Percentiles rank a stretch among this genome's conserved stretches.
Evolutionary conservation across 768 basidiomycete genomes (phyloP).

Genomic region (Lactarius tabidus): DNA sequence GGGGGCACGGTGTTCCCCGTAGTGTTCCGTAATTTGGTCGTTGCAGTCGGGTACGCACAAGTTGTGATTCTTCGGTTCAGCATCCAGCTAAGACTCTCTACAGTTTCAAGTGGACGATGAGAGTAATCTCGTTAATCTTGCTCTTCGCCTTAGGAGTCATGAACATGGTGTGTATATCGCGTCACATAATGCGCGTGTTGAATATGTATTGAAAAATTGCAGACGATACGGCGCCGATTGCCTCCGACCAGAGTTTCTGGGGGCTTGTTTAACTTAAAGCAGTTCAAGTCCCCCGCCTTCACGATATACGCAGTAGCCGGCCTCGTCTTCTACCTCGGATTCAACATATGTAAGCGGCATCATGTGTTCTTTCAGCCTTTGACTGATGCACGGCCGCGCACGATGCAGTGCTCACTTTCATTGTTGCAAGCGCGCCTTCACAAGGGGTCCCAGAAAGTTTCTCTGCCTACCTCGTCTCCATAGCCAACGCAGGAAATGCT

Average conservation of each 20-base stretch:
- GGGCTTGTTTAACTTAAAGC: constrained; percentile 59
- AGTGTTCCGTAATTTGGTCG: constrained; percentile 50
- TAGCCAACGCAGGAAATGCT: constrained; percentile 60
- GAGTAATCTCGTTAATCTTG: constrained; percentile 56
- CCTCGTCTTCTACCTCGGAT: constrained; percentile 58
- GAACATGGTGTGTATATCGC: constrained; percentile 41
- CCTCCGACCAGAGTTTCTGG: constrained; percentile 51
- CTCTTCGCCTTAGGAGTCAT: constrained; percentile 47
- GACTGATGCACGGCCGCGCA: not conserved
- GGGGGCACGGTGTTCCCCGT: constrained; percentile 72
- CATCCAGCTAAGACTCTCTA: not conserved
- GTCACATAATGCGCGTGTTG: constrained; percentile 8
- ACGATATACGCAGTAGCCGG: constrained; percentile 54
- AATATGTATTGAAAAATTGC: constrained; percentile 25
- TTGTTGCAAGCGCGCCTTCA: constrained; percentile 51
- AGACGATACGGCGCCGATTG: constrained; percentile 41
- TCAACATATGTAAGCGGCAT: constrained; percentile 43
- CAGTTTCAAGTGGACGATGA: constrained; percentile 73
- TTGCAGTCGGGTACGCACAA: constrained; percentile 45
- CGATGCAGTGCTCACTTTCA: constrained; percentile 59
- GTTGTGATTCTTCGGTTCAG: not conserved
- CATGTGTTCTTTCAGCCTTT: no score
- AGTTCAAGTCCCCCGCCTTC: constrained; percentile 37
- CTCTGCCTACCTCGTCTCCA: constrained; percentile 60
- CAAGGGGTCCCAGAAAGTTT: constrained; percentile 48